Base-by-base conservation (phyloP, 805 yeast genomes). In the Barnettozyma populi region DNA sequence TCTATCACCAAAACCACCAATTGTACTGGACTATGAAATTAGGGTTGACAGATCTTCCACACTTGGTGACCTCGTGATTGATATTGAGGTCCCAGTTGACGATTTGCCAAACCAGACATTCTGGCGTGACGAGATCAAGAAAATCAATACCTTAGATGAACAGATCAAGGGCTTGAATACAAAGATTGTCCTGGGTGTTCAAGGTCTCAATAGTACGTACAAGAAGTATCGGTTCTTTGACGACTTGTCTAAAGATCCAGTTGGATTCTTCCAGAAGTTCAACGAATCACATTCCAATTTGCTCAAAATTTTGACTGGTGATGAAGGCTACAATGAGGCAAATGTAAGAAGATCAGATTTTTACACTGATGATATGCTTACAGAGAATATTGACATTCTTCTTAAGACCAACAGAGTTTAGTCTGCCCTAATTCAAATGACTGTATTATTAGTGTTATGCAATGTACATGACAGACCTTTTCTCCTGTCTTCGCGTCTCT, bases 241-340 rank as follows among this genome's bases (percentile, higher is more conserved):
- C 40, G 90, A 87, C 52, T 88, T 87, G n/a, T 89, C 74, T 64
- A 90, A 95, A 41, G 81, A 90, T 59, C 98, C 99, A 0, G 84
- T 82, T 4, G 74, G 74, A 21, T 87, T 89, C 57, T 68, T 94
- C 55, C 73, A 82, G 47, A 75, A 79, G 44, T 86, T 96, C 78
- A 72, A 82, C 52, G 84, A 82, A 39, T 83, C 89, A 39, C 95
- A 94, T 64, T 74, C 89, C 14, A 87, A 89, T 50, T 86, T 92
- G 42, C 74, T 94, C 60, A 90, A 86, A 67, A 86, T 92, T 13
- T 73, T 94, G 53, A 78, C 89, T 50, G 90, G 96, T 54, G 98
- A 94, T 57, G 94, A 86, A 57, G 92, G 90, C 9, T 86, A 82
- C 66, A 83, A 82, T 61, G 97, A 92, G 68, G 97, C 90, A 62